A percentile compares a stretch with the other conserved stretches of the same genome.
Conservation (phyloP, 2,329 filamentous ascomycete species). For the Ceratocystis alfenasii region DNA sequence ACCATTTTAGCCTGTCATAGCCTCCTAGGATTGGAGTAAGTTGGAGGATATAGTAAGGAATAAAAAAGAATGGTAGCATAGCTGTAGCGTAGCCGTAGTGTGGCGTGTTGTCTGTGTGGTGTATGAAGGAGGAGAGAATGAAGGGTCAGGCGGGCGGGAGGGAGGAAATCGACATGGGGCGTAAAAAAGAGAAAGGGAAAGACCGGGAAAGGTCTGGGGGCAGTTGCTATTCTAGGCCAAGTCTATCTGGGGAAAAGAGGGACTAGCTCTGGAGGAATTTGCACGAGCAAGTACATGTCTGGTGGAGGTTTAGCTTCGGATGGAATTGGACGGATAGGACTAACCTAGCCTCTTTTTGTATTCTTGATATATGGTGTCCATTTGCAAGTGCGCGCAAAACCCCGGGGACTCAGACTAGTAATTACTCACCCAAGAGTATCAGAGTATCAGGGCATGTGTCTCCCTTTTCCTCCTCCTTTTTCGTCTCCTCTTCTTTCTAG, state of each 20-base stretch:
- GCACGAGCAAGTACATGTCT: neutral
- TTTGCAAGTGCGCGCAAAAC: neutral
- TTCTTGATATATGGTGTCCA: neutral
- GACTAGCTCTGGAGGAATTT: neutral
- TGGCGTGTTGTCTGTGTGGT: too few species aligned
- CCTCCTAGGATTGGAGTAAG: neutral
- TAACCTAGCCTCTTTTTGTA: neutral
- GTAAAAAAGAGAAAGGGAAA: neutral
- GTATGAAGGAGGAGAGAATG: too few species aligned
- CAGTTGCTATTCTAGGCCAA: too few species aligned
- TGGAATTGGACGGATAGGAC: neutral
- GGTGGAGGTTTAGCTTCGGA: neutral
- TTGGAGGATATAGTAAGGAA: neutral
- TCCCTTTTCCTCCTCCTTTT: neutral
- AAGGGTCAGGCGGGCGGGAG: too few species aligned
- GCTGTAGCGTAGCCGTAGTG: too few species aligned
- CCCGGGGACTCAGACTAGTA: too few species aligned
- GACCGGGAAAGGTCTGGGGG: neutral
- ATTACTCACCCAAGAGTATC: neutral
- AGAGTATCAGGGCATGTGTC: neutral
- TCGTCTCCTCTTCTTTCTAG: neutral
- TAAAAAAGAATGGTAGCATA: too few species aligned
- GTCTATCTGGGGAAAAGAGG: neutral
- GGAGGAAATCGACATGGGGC: too few species aligned
- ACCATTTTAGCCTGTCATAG: slow-evolving; percentile 2